Evolutionary conservation across 2,329 filamentous ascomycete species (phyloP), one percentile per base, ranked within the genome.

Genomic region (Fusarium neocosmosporiellum): DNA sequence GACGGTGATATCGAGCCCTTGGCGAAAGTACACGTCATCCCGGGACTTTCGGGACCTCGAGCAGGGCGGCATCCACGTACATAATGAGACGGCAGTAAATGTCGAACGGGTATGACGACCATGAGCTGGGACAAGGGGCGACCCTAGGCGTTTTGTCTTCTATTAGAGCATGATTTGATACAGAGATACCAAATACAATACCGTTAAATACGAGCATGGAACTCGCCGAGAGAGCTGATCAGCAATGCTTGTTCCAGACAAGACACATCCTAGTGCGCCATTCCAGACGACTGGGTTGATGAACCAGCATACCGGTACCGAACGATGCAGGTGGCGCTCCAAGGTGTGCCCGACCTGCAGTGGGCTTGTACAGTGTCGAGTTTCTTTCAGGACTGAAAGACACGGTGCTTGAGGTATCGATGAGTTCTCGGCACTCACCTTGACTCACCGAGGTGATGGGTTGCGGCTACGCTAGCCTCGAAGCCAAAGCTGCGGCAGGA

Each of bases 111-210:
- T 37, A 74, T 53, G 64, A 74, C 10, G 61, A 29, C 43, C 68
- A 68, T 71, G 48, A 73, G 59, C 39, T 53, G 46, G 46, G 46
- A 20, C 34, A 46, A 46, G 70, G 70, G 59, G 67, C 70, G 46
- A 68, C 70, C 57, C 67, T 57, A 4, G 59, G 70, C 63, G 67
- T 73, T 73, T 63, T 55, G 22, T 50, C 37, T 62, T 34, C 50
- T 39, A 43, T 59, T 63, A 50, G 36, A 24, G 59, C 55, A 14
- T 14, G 41, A 31, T 36, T 39, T 65, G 57, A 29, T 54, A 46
- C 18, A 48, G 36, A 73, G 70, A 73, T 72, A 72, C 70, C 70
- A 59, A 53, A 72, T 59, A 46, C 62, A 36, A 73, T 31, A 71
- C 36, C 37, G 10, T 43, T 34, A 29, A 70, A 53, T 20, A 31